phyloP scores from a whole-genome alignment of 805 yeast species.

The Monosporozyma siamensis region DNA sequence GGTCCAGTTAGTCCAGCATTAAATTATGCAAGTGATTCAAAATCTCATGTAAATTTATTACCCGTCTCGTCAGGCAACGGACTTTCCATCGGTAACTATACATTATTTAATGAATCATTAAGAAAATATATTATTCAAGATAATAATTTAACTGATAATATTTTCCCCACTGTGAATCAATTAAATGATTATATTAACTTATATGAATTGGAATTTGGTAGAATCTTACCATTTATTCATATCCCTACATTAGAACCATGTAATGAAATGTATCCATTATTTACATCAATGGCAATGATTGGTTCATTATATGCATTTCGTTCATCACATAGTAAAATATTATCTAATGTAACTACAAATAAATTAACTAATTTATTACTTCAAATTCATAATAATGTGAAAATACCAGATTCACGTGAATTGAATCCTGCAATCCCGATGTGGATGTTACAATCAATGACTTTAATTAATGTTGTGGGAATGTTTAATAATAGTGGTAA shows the following conservation, averaged over 20 bases:
- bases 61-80: not conserved
- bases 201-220: conserved; percentile 67
- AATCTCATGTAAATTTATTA: not conserved
- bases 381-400: conserved; percentile 54
- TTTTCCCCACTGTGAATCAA: conserved; percentile 69
- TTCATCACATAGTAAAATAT: conserved; percentile 60
- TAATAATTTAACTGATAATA: conserved; percentile 44
- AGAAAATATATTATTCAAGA: conserved; percentile 43
- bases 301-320: conserved; percentile 85
- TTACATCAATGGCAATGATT: conserved; percentile 74
- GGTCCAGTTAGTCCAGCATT: not conserved
- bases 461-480: conserved; percentile 74
- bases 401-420: conserved; percentile 36
- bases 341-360: conserved; percentile 54
- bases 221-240: conserved; percentile 78
- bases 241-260: conserved; percentile 45
- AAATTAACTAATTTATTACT: conserved; percentile 15
- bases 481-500: conserved; percentile 60
- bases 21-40: not conserved
- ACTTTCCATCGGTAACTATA: not conserved
- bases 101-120: conserved; percentile 45
- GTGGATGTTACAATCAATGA: conserved; percentile 80
- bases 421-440: conserved; percentile 9
- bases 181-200: conserved; percentile 63
- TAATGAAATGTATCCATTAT: conserved; percentile 47